phyloP scores from a whole-genome alignment of 2,329 filamentous ascomycete species.

The Arthrobotrys iridis region DNA sequence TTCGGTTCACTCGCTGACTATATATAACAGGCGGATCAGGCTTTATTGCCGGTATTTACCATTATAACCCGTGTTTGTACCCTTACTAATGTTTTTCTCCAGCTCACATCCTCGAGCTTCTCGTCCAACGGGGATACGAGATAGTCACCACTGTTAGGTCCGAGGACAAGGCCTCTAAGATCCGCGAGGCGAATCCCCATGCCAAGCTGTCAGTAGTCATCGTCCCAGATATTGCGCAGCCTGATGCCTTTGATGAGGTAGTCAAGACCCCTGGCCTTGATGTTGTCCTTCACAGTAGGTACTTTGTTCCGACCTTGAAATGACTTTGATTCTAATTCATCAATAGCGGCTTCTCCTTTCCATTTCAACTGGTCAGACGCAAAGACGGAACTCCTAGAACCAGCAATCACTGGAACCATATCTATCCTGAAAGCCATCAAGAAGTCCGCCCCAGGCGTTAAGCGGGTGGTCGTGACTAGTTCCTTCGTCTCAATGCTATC shows the following conservation, averaged over 20 bases:
- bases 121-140: conserved; percentile 63
- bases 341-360: conserved; percentile 59
- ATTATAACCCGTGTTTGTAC: conserved; percentile 61
- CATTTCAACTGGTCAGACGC: conserved; percentile 62
- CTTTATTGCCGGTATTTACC: background rate
- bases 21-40: background rate
- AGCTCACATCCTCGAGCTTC: conserved; percentile 65
- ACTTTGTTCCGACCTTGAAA: conserved; percentile 64
- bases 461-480: conserved; percentile 73
- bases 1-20: background rate
- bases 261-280: conserved; percentile 55
- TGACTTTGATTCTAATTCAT: conserved; percentile 70
- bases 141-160: conserved; percentile 66
- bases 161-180: conserved; percentile 63
- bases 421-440: conserved; percentile 77
- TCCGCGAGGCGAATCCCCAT: conserved; percentile 52
- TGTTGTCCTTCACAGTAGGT: background rate
- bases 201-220: conserved; percentile 61
- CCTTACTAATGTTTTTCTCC: conserved; percentile 66
- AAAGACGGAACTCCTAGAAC: conserved; percentile 67
- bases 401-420: conserved; percentile 69
- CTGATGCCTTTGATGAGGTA: conserved; percentile 73
- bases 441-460: conserved; percentile 68
- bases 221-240: conserved; percentile 76
- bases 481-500: conserved; percentile 65